Evolutionary conservation across 352 stramenopile genomes (phyloP), one percentile per base, ranked within the genome.

Genomic region (Phytopythium vexans): DNA sequence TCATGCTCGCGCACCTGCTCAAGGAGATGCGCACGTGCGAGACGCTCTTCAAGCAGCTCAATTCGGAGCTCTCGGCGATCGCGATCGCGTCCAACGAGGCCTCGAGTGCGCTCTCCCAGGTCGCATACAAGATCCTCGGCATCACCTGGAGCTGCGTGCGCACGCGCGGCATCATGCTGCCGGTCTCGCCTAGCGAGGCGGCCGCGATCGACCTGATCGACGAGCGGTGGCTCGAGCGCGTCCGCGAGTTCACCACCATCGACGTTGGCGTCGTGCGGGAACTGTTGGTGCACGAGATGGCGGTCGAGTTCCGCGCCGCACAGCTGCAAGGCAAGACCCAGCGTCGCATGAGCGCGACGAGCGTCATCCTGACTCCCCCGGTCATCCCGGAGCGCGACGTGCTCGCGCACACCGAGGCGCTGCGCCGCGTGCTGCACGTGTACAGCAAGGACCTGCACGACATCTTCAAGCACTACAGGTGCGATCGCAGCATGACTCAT

Each of bases 401-500:
- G 12, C 58, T 77, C 7, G 56, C 72, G 11, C 59, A 60, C 41
- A 75, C 68, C 4, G 76, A 73, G 41, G 78, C 76, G 5, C 60
- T 93, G 34, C 76, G 75, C 6, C 74, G 66, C 7, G 64, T 74
- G 32, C 59, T 93, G 7, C 32, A 68, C 8, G 50, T 80, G 8
- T 88, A 89, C 66, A 84, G 72, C 70, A 88, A 84, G 46, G 82
- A 93, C 49, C 62, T 91, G 27, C 74, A 77, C 64, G 82, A 89
- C 31, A 93, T 91, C 42, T 93, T 91, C 66, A 88, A 86, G 49
- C 77, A 93, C 58, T 93, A 93, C 59, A 86, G 76, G 76, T 87
- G n/a, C n/a, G n/a, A n/a, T n/a, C n/a, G n/a, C n/a, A n/a, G n/a
- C n/a, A n/a, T n/a, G n/a, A n/a, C n/a, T n/a, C n/a, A n/a, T n/a